Conservation (phyloP, 768 basidiomycete genomes). For the Rhodocollybia butyracea region DNA sequence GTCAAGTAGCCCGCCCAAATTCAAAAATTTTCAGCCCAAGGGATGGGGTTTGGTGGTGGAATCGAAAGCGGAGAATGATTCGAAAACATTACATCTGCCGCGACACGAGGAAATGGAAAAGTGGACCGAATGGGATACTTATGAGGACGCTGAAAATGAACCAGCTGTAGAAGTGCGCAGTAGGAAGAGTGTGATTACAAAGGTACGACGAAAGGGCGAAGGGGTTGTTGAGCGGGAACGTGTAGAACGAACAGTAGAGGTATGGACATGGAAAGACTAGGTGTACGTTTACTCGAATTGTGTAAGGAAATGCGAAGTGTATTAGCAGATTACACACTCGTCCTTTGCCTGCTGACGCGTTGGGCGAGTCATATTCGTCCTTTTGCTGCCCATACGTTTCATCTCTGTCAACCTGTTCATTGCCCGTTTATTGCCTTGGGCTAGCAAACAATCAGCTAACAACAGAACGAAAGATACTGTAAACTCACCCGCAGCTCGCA, state of each 20-base stretch:
- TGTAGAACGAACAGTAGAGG: constrained; percentile 65
- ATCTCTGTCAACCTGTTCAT: constrained; percentile 96
- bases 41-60: constrained; percentile 57
- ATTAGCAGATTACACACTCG: constrained; percentile 81
- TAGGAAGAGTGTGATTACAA: constrained; percentile 48
- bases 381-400: constrained; percentile 84
- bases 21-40: constrained; percentile 68
- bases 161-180: constrained; percentile 39
- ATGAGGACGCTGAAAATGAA: constrained; percentile 29
- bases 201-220: constrained; percentile 50
- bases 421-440: constrained; percentile 97
- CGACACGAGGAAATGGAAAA: constrained; percentile 34
- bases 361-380: constrained; percentile 74
- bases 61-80: constrained; percentile 39
- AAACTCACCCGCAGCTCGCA: constrained; percentile 91
- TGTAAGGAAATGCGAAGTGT: neutral
- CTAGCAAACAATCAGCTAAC: constrained; percentile 34
- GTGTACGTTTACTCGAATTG: neutral
- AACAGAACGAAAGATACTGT: neutral
- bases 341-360: constrained; percentile 93
- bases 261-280: constrained; percentile 54
- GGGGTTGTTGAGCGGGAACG: constrained; percentile 65
- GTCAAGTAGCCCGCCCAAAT: constrained; percentile 28
- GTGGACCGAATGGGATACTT: constrained; percentile 37
- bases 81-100: constrained; percentile 31